Evolutionary conservation across 2,329 filamentous ascomycete genomes (phyloP).

Genomic region (Lachnellula arida): DNA sequence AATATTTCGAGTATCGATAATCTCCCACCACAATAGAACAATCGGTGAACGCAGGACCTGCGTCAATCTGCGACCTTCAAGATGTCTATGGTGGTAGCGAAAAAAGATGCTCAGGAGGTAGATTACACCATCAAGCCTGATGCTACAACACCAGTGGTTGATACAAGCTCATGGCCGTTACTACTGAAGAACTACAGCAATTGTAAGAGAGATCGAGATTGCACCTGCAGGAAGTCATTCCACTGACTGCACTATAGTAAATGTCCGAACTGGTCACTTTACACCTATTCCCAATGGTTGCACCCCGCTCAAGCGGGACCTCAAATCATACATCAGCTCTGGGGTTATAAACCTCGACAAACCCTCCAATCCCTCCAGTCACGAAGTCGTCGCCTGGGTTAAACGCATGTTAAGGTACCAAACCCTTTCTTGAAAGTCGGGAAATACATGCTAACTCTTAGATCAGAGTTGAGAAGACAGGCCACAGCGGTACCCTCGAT

Average conservation of each 20-base stretch:
- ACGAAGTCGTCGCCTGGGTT: conserved; percentile 99
- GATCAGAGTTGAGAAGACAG: conserved; percentile 83
- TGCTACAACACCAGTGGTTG: conserved; percentile 68
- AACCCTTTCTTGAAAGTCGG: not conserved
- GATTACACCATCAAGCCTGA: conserved; percentile 92
- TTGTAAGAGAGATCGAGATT: conserved; percentile 52
- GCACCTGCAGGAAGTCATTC: conserved; percentile 2
- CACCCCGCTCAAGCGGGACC: conserved; percentile 84
- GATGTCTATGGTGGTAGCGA: conserved; percentile 45
- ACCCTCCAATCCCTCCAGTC: conserved; percentile 93
- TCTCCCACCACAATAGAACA: conserved; percentile 5
- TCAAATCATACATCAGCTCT: conserved; percentile 95
- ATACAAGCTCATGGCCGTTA: conserved; percentile 88
- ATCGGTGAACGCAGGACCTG: conserved; percentile 7
- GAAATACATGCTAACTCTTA: conserved; percentile 16
- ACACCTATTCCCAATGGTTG: conserved; percentile 93
- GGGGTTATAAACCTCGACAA: conserved; percentile 99
- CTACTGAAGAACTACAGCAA: conserved; percentile 95
- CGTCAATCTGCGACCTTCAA: conserved; percentile 21
- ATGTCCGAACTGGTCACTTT: conserved; percentile 92
- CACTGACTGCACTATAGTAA: conserved; percentile 51
- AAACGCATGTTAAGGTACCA: conserved; percentile 88
- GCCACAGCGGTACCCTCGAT: conserved; percentile 96
- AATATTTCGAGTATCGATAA: conserved; percentile 9
- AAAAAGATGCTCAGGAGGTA: conserved; percentile 45